Evolutionary conservation across 2,329 filamentous ascomycete species (phyloP).

Genomic region (Aureobasidium sp.): DNA sequence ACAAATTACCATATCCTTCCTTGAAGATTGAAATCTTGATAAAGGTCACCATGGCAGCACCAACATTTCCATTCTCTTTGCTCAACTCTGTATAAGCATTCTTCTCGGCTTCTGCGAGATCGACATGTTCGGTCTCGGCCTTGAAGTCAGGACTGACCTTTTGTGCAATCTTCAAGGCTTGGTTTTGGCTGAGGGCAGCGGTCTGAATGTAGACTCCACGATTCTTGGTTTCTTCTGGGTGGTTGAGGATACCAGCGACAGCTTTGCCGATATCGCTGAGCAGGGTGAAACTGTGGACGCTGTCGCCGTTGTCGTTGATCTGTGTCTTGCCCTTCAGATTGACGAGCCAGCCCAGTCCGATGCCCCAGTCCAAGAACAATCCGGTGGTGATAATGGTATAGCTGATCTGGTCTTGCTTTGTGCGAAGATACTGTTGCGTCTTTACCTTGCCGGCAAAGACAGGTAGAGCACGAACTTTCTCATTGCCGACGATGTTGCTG

Average conservation of each 20-base stretch:
- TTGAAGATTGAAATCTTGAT: slow-evolving; percentile 22
- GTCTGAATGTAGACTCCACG: slow-evolving; percentile 29
- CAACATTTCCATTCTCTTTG: slow-evolving; percentile 16
- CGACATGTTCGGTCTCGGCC: slow-evolving; percentile 12
- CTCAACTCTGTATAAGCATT: slow-evolving; percentile 22
- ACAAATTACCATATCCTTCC: slow-evolving; percentile 25
- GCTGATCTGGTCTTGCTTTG: slow-evolving; percentile 22
- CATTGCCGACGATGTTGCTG: slow-evolving; percentile 25
- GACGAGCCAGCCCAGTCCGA: slow-evolving; percentile 24
- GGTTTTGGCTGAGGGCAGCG: slow-evolving; percentile 27
- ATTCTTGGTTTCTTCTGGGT: slow-evolving; percentile 28
- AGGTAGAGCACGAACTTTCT: slow-evolving; percentile 23
- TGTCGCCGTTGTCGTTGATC: slow-evolving; percentile 29
- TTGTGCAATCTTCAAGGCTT: slow-evolving; percentile 27
- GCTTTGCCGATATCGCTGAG: slow-evolving; percentile 26
- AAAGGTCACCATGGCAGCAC: slow-evolving; percentile 21
- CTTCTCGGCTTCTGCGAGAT: slow-evolving; percentile 23
- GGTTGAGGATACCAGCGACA: slow-evolving; percentile 24
- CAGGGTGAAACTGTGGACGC: slow-evolving; percentile 23
- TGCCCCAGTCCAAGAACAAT: slow-evolving; percentile 30
- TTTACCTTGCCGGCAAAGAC: slow-evolving; percentile 29
- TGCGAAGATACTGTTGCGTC: slow-evolving; percentile 27
- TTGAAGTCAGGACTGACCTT: slow-evolving; percentile 16
- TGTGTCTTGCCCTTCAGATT: slow-evolving; percentile 21
- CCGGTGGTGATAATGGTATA: slow-evolving; percentile 28